Percentiles rank a stretch among this genome's conserved stretches.
Conservation (phyloP, 1,139 yeast species). For the Geotrichum bryndzae region DNA sequence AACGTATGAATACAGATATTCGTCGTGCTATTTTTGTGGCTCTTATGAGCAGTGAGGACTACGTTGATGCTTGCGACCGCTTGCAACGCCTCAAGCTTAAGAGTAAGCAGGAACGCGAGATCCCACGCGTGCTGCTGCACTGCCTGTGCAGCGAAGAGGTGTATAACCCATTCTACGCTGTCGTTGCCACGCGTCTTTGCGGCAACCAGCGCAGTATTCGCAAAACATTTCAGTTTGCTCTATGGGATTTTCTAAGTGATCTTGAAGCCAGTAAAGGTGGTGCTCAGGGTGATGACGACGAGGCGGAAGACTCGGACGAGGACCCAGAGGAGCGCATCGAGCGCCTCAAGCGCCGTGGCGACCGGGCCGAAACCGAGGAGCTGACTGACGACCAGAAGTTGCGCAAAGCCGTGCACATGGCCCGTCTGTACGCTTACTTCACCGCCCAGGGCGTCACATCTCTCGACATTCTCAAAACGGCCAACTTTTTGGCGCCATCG, state of each 20-base stretch:
- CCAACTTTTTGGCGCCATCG: slow-evolving; percentile 69
- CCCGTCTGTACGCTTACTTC: slow-evolving; percentile 70
- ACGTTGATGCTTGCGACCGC: slow-evolving; percentile 76
- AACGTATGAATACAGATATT: slow-evolving; percentile 91
- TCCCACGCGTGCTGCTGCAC: slow-evolving; percentile 77
- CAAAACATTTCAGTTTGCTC: slow-evolving; percentile 78
- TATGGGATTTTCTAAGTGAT: slow-evolving; percentile 84
- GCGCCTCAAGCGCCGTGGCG: slow-evolving; percentile 13
- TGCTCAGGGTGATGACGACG: slow-evolving; percentile 36
- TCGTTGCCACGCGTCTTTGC: slow-evolving; percentile 71
- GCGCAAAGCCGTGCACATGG: slow-evolving; percentile 61
- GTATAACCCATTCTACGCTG: slow-evolving; percentile 86
- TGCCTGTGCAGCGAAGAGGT: slow-evolving; percentile 79
- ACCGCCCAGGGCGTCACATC: slow-evolving; percentile 69
- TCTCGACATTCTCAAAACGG: slow-evolving; percentile 63
- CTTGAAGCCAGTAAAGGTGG: slow-evolving; percentile 44
- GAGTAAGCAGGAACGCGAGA: slow-evolving; percentile 79
- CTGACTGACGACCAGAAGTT: slow-evolving; percentile 45
- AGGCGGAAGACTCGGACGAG: slow-evolving; percentile 23
- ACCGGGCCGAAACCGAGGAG: slow-evolving; percentile 2
- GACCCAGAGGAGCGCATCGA: slow-evolving; percentile 13
- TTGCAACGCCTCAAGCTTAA: slow-evolving; percentile 74
- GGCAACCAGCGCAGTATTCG: slow-evolving; percentile 59
- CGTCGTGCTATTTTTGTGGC: slow-evolving; percentile 91
- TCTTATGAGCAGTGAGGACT: slow-evolving; percentile 92